Percentiles rank a stretch among this genome's conserved stretches.
phyloP scores from a whole-genome alignment of 208 protist species.

The Trypanosoma rangeli region DNA sequence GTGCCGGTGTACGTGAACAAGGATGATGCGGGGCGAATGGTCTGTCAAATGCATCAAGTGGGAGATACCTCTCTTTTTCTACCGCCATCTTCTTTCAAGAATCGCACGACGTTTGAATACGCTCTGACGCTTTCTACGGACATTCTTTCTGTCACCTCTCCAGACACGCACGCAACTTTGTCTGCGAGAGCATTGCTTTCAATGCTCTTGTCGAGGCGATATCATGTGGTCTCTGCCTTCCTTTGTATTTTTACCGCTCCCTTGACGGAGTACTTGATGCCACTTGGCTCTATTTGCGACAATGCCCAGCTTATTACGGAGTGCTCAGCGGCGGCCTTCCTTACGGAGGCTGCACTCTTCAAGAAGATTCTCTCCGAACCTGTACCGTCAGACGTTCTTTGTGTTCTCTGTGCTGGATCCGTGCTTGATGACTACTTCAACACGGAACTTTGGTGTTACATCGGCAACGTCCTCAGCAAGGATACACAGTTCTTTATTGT shows the following conservation, averaged over 20 bases:
- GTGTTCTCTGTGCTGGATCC: slow-evolving; percentile 26
- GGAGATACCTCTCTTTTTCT: slow-evolving; percentile 32
- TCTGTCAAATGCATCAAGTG: slow-evolving; percentile 22
- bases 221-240: slow-evolving; percentile 48
- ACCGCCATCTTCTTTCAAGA: slow-evolving; percentile 32
- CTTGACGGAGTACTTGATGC: slow-evolving; percentile 29
- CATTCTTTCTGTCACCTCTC: slow-evolving; percentile 51
- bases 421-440: slow-evolving; percentile 26
- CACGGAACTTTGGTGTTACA: slow-evolving; percentile 14
- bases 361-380: slow-evolving; percentile 13
- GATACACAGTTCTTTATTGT: slow-evolving; percentile 19
- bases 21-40: slow-evolving; percentile 26
- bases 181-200: slow-evolving; percentile 44
- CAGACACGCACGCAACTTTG: slow-evolving; percentile 32
- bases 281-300: slow-evolving; percentile 34
- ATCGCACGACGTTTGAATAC: slow-evolving; percentile 47
- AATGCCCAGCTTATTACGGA: slow-evolving; percentile 42
- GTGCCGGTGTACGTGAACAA: slow-evolving; percentile 41
- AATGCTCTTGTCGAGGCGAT: slow-evolving; percentile 41
- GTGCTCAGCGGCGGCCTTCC: slow-evolving; percentile 24
- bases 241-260: slow-evolving; percentile 54
- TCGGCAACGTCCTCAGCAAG: slow-evolving; percentile 13
- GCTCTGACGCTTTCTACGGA: slow-evolving; percentile 69
- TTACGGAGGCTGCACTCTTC: slow-evolving; percentile 19
- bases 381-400: slow-evolving; percentile 22